Evolutionary conservation across 2,329 filamentous ascomycete genomes (phyloP), one percentile per base, ranked within the genome.

Genomic region (Fusarium azukiicola): DNA sequence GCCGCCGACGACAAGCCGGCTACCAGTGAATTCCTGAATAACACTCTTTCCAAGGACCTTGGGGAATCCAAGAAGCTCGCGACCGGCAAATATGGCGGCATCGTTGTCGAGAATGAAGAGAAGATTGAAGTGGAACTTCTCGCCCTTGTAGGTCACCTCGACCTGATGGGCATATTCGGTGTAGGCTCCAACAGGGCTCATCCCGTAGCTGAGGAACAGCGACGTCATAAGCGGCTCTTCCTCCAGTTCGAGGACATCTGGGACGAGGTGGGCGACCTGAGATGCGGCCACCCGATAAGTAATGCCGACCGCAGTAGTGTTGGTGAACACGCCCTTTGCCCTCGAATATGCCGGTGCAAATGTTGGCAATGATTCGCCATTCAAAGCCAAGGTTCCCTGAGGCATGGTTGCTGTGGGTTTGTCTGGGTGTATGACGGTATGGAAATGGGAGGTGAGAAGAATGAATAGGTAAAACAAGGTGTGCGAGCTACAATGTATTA

Each of bases 91-190:
- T n/a, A 73, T 73, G 50, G 71, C 74, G 7, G 71, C 67, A 32
- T 73, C 74, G 67, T 75, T 75, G 50, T 75, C 74, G 27, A 75
- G 67, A 38, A 75, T 47, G 44, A 75, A 69, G 40, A 73, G 52
- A 16, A 75, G 58, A 14, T 70, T 67, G 56, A 63, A 75, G 21
- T 73, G 58, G 23, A 61, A 75, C 46, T 70, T 73, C 19, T 75
- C 67, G 17, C 71, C 74, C 27, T 67, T 50, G 67, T 73, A 75
- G 5, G 44, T 73, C 9, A 75, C 74, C 44, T 75, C 71, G 38
- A 75, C 74, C 27, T 75, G 74, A 10, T 73, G 71, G 46, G 67
- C 74, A 19, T 67, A 75, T 46, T 75, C 73, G 36, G 17, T 73
- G 32, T 75, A 75, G 13, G 58, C n/a, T 14, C 71, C 73, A 13